Conservation (phyloP, 345 rosid species). For the Arabidopsis arenosa region DNA sequence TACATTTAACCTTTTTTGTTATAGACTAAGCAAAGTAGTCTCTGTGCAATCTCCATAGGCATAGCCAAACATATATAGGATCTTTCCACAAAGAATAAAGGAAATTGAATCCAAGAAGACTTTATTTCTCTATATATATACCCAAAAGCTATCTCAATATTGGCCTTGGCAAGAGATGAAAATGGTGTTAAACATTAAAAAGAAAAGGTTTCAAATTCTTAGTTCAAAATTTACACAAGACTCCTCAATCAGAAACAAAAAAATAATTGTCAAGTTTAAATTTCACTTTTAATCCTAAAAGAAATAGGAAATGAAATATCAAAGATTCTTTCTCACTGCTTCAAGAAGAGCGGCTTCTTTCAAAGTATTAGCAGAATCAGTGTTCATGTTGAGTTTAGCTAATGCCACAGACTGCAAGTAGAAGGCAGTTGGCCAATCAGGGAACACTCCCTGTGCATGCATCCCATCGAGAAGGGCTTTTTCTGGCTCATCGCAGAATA, state of each 20-base stretch:
- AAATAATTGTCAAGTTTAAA: neutral
- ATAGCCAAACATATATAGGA: neutral
- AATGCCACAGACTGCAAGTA: conserved; percentile 97
- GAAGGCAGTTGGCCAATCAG: conserved; percentile 94
- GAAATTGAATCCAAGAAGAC: neutral
- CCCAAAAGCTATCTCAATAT: neutral
- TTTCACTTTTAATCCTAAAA: neutral
- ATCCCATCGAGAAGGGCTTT: conserved; percentile 88
- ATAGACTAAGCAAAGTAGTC: neutral
- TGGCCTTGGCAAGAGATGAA: conserved; percentile 15
- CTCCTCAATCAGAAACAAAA: neutral
- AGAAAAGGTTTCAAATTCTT: neutral
- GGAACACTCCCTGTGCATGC: conserved; percentile 74
- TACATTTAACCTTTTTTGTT: neutral
- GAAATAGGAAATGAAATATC: conserved; percentile 14
- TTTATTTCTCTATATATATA: neutral
- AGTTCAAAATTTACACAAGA: conserved; percentile 12
- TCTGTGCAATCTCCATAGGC: neutral
- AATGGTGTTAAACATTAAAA: neutral
- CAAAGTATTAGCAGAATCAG: conserved; percentile 85
- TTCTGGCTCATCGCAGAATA: conserved; percentile 74
- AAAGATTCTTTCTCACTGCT: conserved; percentile 59
- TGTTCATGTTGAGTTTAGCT: conserved; percentile 81
- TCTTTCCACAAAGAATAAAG: neutral
- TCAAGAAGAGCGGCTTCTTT: conserved; percentile 79